phyloP scores from a whole-genome alignment of 345 rosid genomes.

The Brassica incana region DNA sequence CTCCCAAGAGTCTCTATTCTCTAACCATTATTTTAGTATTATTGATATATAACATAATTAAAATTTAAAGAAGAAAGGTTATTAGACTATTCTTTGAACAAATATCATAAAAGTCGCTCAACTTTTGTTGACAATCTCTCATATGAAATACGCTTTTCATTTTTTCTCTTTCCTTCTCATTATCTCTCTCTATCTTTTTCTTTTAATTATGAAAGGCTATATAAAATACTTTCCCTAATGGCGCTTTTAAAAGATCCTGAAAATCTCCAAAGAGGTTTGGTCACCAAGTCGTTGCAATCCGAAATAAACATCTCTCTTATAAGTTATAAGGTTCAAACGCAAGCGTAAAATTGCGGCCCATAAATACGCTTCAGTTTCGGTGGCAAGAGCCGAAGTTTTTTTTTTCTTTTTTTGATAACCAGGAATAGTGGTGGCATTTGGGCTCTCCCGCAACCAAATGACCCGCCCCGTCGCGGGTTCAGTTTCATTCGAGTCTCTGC shows the following conservation, averaged over 20 bases:
- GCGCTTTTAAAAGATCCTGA: background rate
- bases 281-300: background rate
- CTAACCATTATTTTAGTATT: background rate
- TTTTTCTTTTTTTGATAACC: too few relatives aligned
- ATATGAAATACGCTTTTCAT: background rate
- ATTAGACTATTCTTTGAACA: background rate
- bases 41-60: too few relatives aligned
- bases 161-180: background rate
- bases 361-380: background rate
- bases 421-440: background rate
- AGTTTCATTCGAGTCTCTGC: too few relatives aligned
- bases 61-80: too few relatives aligned
- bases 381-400: background rate
- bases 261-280: background rate
- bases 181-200: too few relatives aligned
- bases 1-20: too few relatives aligned
- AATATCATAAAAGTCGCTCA: background rate
- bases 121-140: too few relatives aligned
- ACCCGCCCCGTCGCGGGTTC: too few relatives aligned
- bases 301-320: background rate
- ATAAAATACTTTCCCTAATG: too few relatives aligned
- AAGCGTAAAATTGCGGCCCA: background rate
- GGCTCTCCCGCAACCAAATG: too few relatives aligned
- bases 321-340: background rate
- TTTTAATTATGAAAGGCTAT: too few relatives aligned